A percentile compares a stretch with the other conserved stretches of the same genome.
Evolutionary conservation across 257 asterid genomes (phyloP).

Genomic region (Prunella vulgaris): DNA sequence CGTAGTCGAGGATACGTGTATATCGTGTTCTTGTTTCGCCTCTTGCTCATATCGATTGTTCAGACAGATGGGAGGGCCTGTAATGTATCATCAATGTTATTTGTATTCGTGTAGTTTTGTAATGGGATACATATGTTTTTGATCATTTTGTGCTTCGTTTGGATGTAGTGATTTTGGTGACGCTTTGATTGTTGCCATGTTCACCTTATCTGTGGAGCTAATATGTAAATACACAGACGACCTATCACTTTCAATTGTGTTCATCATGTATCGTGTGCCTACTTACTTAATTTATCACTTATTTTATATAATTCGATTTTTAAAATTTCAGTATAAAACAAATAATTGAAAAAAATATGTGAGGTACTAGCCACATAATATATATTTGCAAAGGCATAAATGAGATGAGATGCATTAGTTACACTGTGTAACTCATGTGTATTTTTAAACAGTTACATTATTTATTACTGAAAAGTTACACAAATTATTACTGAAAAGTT

Average conservation of each 20-base stretch:
- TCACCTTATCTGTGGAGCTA: slow-evolving; percentile 8
- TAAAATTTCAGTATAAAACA: too few relatives aligned
- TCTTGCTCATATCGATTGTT: too few relatives aligned
- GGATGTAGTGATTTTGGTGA: neutral
- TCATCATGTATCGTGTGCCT: neutral
- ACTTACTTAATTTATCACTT: neutral
- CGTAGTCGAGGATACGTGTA: slow-evolving; percentile 20
- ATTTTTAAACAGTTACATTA: too few relatives aligned
- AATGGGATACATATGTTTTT: neutral
- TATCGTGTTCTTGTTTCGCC: neutral
- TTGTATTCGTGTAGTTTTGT: slow-evolving; percentile 12
- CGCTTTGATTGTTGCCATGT: slow-evolving; percentile 1
- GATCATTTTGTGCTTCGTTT: slow-evolving; percentile 11
- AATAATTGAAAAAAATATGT: too few relatives aligned
- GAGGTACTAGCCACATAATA: too few relatives aligned
- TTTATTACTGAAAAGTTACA: too few relatives aligned
- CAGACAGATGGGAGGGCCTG: too few relatives aligned
- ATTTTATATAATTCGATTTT: too few relatives aligned
- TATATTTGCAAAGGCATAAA: too few relatives aligned
- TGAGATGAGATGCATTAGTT: too few relatives aligned
- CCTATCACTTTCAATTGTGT: neutral
- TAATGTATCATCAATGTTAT: neutral
- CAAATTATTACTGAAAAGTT: too few relatives aligned
- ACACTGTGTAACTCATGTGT: too few relatives aligned
- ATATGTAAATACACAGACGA: slow-evolving; percentile 23